These are phyloP conservation scores for rapeseed (Brassica napus) DNA, from an alignment of 345 rosid species.

Conservation along the genomic window DNA sequence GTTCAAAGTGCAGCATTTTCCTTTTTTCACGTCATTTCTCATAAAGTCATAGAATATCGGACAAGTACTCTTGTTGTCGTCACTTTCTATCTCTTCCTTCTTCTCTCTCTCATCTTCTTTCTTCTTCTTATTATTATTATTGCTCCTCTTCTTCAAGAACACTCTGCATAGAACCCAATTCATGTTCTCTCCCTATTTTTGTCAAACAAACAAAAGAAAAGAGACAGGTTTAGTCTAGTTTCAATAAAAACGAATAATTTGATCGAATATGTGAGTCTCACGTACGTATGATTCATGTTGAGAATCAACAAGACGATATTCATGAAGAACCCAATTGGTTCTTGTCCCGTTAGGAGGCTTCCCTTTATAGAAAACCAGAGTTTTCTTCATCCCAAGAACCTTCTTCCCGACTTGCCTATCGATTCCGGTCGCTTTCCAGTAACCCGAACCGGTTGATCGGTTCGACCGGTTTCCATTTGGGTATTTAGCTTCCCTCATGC, in stretches of 20 bases:
- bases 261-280: neutral
- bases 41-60: constrained; percentile 83
- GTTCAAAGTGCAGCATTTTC: constrained; percentile 53
- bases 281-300: constrained; percentile 15
- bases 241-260: neutral
- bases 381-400: constrained; percentile 83
- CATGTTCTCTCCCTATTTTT: constrained; percentile 38
- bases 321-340: constrained; percentile 96
- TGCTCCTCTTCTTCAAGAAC: constrained; percentile 76
- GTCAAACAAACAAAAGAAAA: neutral
- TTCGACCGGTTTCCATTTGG: constrained; percentile 88
- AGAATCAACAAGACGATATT: constrained; percentile 61
- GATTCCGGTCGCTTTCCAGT: constrained; percentile 92
- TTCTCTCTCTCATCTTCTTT: constrained; percentile 23
- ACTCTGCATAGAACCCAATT: constrained; percentile 91
- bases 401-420: constrained; percentile 69
- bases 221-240: neutral
- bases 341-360: constrained; percentile 78
- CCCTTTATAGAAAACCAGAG: constrained; percentile 89
- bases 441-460: constrained; percentile 82
- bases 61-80: constrained; percentile 16
- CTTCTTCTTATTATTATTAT: constrained; percentile 29
- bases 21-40: constrained; percentile 42
- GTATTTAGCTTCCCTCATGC: constrained; percentile 82
- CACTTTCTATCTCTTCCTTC: constrained; percentile 22